Evolutionary conservation across 805 yeast species (phyloP), one percentile per base, ranked within the genome.

Genomic region (Pichia thaimueangensis): DNA sequence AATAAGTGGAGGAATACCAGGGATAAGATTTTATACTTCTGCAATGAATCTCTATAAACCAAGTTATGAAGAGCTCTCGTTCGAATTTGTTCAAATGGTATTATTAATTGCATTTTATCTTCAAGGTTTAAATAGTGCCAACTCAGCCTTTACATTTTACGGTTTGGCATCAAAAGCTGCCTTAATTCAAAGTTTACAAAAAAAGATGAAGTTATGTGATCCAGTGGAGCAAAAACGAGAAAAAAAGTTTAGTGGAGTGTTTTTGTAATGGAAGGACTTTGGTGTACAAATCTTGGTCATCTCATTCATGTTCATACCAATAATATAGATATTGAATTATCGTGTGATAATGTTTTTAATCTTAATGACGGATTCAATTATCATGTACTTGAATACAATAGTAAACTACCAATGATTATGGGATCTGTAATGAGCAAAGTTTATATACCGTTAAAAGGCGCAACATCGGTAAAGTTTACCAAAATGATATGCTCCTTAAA

Each of bases 221-320:
- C 52, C 1, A 44, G 48, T 5, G 60, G 58, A 28, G 50, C 47
- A 19, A 67, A 63, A 34, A 54, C 55, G 39, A 46, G 64, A 17
- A 52, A 60, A 43, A 49, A 65, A 37, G 44, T 63, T 6, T 63
- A 66, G 66, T 63, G 68, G 68, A 59, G 67, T 3, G 55, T 59
- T 21, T 61, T 53, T 36, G 47, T 56, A 9, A 54, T 63, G 59
- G 64, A 62, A 31, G 51, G 53, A 16, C 47, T 57, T 2, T 61
- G 64, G 59, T 50, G 59, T 23, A 57, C 64, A 2, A 59, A 60
- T 35, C 37, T 60, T 23, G 64, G 65, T 2, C 58, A 59, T 19
- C 67, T 66, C 0, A 49, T 54, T n/a, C 66, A 61, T 45, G 55
- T 63, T n/a, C 54, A 52, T n/a, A 45, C 48, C n/a, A 49, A 53